Evolutionary conservation across 73 alveolate species (phyloP).

Genomic region (Urostyla sp.): DNA sequence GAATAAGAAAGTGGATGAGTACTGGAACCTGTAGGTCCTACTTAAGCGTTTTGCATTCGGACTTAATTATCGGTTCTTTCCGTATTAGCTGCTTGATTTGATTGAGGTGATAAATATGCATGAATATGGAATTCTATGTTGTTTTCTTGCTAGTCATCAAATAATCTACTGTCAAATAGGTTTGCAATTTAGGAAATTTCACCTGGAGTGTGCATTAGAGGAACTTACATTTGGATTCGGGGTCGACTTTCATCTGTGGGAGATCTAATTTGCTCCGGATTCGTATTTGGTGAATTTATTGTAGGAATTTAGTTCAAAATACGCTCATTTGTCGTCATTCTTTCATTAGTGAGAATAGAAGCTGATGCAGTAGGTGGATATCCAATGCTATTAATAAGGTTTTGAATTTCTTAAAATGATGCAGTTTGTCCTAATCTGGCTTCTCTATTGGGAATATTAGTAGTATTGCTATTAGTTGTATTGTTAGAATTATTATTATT

Average conservation of each 20-base stretch:
- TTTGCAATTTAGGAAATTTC: constrained; percentile 48
- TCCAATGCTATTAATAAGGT: constrained; percentile 4
- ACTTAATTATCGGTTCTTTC: background rate
- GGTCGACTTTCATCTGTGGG: background rate
- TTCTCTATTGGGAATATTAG: too few species aligned
- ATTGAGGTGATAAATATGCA: constrained; percentile 55
- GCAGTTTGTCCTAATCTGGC: too few species aligned
- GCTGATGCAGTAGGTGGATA: too few species aligned
- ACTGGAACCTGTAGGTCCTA: constrained; percentile 20
- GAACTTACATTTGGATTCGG: constrained; percentile 8
- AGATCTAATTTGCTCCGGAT: background rate
- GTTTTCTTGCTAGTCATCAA: constrained; percentile 4
- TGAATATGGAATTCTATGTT: constrained; percentile 69
- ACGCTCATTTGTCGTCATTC: too few species aligned
- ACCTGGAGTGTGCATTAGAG: constrained; percentile 60
- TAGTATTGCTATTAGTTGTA: background rate
- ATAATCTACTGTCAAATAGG: constrained; percentile 45
- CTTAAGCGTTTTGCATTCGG: constrained; percentile 31
- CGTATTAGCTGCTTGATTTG: background rate
- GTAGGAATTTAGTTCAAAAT: constrained; percentile 4
- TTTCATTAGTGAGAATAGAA: too few species aligned
- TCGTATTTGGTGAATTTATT: background rate
- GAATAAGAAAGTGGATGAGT: too few species aligned
- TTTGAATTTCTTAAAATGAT: too few species aligned
- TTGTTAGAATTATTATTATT: background rate